Conservation (phyloP, 257 asterid species). For the Gynochthodes officinalis region DNA sequence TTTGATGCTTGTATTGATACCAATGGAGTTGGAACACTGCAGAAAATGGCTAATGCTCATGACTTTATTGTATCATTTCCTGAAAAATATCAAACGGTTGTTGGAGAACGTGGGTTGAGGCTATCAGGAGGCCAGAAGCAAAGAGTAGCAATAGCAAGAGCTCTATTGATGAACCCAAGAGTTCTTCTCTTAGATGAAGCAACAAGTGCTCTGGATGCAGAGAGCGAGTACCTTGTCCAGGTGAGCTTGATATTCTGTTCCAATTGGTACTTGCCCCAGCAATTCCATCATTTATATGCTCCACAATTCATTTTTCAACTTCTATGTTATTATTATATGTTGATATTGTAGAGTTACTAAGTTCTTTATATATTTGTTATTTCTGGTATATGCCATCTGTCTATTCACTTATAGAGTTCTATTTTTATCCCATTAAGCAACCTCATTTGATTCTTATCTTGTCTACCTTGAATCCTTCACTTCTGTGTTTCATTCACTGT, state of each 20-base stretch:
- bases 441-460: too few relatives aligned
- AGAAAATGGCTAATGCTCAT: constrained; percentile 87
- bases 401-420: too few relatives aligned
- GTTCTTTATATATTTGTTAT: too few relatives aligned
- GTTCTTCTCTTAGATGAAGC: constrained; percentile 81
- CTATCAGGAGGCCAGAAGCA: constrained; percentile 94
- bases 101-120: constrained; percentile 83
- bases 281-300: neutral
- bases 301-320: neutral
- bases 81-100: constrained; percentile 61
- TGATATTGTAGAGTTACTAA: too few relatives aligned
- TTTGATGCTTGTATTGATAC: neutral
- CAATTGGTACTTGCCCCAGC: neutral
- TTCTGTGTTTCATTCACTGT: neutral
- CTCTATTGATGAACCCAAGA: constrained; percentile 71
- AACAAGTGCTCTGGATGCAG: constrained; percentile 83
- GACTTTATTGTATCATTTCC: constrained; percentile 63
- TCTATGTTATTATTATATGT: too few relatives aligned
- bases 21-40: neutral
- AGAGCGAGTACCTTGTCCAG: constrained; percentile 80
- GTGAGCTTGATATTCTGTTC: constrained; percentile 24
- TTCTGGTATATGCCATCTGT: too few relatives aligned
- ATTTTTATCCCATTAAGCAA: too few relatives aligned
- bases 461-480: neutral
- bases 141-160: constrained; percentile 86